These are phyloP conservation scores for Royoungia palumana DNA, from an alignment of 768 basidiomycete species.

Conservation along the genomic window DNA sequence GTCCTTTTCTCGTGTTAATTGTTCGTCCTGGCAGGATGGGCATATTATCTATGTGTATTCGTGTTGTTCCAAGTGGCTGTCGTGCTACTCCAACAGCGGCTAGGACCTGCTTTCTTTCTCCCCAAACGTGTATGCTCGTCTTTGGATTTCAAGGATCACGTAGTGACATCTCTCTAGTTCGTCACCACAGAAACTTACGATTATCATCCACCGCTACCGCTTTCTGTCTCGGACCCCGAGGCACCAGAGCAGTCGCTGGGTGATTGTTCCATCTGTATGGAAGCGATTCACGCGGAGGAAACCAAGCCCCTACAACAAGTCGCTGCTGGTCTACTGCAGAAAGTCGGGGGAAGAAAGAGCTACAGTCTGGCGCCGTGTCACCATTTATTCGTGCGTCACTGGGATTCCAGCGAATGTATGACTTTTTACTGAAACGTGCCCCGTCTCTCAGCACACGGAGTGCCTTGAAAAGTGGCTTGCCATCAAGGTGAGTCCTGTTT, in stretches of 20 bases:
- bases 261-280: constrained; percentile 94
- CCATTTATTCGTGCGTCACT: constrained; percentile 72
- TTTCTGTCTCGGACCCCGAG: constrained; percentile 58
- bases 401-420: no score
- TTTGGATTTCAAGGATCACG: neutral
- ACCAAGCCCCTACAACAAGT: constrained; percentile 34
- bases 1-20: neutral
- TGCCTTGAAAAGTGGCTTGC: constrained; percentile 86
- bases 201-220: constrained; percentile 78
- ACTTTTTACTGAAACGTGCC: neutral
- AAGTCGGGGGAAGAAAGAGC: constrained; percentile 46
- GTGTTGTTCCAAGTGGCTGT: constrained; percentile 60
- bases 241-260: constrained; percentile 73
- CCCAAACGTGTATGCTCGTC: constrained; percentile 53
- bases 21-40: constrained; percentile 50
- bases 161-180: constrained; percentile 41
- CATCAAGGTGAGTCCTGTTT: constrained; percentile 51
- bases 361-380: constrained; percentile 89
- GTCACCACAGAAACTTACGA: constrained; percentile 63
- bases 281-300: constrained; percentile 62
- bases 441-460: constrained; percentile 63
- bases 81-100: constrained; percentile 65
- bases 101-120: constrained; percentile 85
- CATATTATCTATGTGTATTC: constrained; percentile 55
- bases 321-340: constrained; percentile 37